Base-by-base conservation (phyloP, 257 asterid genomes). In the Cordia subcordata region DNA sequence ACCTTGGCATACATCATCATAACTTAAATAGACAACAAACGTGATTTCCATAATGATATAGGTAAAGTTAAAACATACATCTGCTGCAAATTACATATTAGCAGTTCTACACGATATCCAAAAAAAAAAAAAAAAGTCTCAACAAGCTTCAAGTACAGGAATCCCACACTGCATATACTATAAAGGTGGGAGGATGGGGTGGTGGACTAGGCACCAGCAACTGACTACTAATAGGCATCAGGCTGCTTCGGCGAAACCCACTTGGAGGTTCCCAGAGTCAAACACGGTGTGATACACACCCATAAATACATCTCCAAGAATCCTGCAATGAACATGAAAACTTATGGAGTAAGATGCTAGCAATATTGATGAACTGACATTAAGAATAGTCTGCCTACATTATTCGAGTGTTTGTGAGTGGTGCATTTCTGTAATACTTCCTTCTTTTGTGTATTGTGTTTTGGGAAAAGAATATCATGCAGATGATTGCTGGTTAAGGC, bases 301-400 rank as follows among this genome's bases (percentile, higher is more conserved):
- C 96, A 91, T 91, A 83, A 91, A 91, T 53, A 91, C 92, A 53
- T 91, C 96, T 56, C 98, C 98, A 58, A 91, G 90, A 76, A 91
- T 82, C 98, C 98, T 91, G 77, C 88, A 75, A 45, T 13, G 3
- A 58, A 35, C 11, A 1, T 11, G n/a, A n/a, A n/a, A 17, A 13
- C 20, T 19, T 46, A 68, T 55, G 13, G 54, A n/a, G 19, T 49
- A 49, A 49, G 13, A 49, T 15, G 21, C 22, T 27, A 27, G 21
- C 19, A 11, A 38, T 10, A 42, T 13, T 11, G 11, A 9, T 49
- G 13, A 15, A 12, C 20, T 0, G 17, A 49, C 11, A 21, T 47
- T 14, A 14, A 19, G 8, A 12, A 19, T 47, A 19, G 20, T 14
- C 8, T 10, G 20, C 0, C 18, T 47, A 15, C 9, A 6, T 0